A percentile compares a stretch with the other conserved stretches of the same genome.
These are phyloP conservation scores for Neotropicomus parvogracilis DNA, from an alignment of 1,284 basidiomycete species.

Conservation along the genomic window DNA sequence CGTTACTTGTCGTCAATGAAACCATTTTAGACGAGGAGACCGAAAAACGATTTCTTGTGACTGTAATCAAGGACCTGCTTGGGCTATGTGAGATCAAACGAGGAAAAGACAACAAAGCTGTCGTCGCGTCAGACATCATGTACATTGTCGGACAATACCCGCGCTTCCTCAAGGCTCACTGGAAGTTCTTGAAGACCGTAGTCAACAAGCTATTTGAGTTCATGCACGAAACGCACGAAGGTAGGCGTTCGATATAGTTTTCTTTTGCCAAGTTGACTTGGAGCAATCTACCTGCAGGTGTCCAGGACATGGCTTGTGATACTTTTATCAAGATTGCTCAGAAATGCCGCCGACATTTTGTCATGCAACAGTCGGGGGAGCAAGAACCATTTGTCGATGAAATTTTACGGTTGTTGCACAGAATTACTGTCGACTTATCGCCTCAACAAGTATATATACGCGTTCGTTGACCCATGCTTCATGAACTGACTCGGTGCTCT, in stretches of 20 bases:
- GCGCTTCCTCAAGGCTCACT: constrained; percentile 98
- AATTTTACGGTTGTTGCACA: constrained; percentile 87
- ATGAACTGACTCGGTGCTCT: constrained; percentile 10
- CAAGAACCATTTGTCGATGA: constrained; percentile 98
- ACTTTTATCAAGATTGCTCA: constrained; percentile 99
- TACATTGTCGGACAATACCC: constrained; percentile 99
- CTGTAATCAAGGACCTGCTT: constrained; percentile 97
- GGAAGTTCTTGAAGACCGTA: constrained; percentile 99
- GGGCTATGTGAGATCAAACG: constrained; percentile 98
- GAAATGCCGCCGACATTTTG: constrained; percentile 97
- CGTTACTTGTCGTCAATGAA: constrained; percentile 3
- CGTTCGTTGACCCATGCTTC: not conserved
- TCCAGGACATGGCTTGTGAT: constrained; percentile 99
- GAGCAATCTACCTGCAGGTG: constrained; percentile 52
- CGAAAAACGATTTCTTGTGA: constrained; percentile 98
- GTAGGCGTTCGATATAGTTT: constrained; percentile 36
- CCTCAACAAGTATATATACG: constrained; percentile 73
- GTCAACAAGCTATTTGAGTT: constrained; percentile 99
- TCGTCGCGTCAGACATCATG: constrained; percentile 99
- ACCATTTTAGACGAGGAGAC: constrained; percentile 82
- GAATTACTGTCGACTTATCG: constrained; percentile 93
- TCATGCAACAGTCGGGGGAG: constrained; percentile 98
- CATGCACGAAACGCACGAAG: constrained; percentile 99
- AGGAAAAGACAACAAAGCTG: constrained; percentile 99
- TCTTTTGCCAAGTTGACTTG: constrained; percentile 6